These are phyloP conservation scores for Verticillium alfalfae DNA, from an alignment of 2,329 filamentous ascomycete species.

Conservation along the genomic window DNA sequence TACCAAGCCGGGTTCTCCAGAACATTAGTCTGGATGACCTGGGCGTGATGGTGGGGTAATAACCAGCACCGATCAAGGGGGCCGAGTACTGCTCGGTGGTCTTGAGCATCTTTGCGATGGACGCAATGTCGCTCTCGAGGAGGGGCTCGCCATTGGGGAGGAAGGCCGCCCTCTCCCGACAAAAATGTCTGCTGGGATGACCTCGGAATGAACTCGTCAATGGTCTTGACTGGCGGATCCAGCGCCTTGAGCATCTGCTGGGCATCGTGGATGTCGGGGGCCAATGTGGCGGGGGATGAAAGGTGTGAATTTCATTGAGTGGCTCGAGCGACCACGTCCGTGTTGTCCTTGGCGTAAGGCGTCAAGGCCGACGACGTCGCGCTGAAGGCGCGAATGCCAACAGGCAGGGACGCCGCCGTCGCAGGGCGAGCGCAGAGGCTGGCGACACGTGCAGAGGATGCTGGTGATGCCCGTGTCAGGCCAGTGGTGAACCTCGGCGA, in stretches of 20 bases:
- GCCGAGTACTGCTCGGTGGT: conserved; percentile 27
- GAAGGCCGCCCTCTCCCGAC: conserved; percentile 59
- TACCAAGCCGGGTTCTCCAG: conserved; percentile 95
- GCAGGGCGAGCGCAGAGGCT: conserved; percentile 4
- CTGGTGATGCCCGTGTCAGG: conserved; percentile 4
- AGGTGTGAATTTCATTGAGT: conserved; percentile 48
- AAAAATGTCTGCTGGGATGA: conserved; percentile 77
- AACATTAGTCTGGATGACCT: conserved; percentile 89
- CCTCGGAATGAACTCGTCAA: conserved; percentile 84
- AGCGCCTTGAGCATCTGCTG: conserved; percentile 75
- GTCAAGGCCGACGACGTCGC: not conserved
- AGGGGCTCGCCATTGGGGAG: conserved; percentile 38
- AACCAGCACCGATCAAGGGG: conserved; percentile 75
- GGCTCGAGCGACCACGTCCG: conserved; percentile 11
- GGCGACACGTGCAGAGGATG: conserved; percentile 7
- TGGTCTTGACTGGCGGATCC: conserved; percentile 63
- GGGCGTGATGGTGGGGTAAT: conserved; percentile 83
- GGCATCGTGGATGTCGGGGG: conserved; percentile 62
- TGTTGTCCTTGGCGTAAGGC: conserved; percentile 1
- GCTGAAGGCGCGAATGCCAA: not conserved
- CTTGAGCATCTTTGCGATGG: conserved; percentile 25
- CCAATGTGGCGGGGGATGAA: conserved; percentile 84
- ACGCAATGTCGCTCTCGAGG: conserved; percentile 55
- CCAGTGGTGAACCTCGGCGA: conserved; percentile 5
- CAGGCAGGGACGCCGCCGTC: not conserved